Base-by-base conservation (phyloP, 164 flowering plant genomes). In the Litsea cubeba region DNA sequence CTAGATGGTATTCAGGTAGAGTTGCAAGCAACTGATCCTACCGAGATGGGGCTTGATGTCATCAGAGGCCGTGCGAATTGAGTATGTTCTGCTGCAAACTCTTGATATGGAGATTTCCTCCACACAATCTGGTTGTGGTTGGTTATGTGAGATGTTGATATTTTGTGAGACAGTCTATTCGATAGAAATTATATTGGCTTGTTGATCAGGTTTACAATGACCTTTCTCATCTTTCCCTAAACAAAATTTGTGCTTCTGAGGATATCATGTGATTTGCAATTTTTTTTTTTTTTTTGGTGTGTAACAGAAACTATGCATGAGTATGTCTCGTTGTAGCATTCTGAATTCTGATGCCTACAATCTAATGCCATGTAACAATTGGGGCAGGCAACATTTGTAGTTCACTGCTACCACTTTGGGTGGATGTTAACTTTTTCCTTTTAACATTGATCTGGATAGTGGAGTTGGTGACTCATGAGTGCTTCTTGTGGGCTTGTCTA, bases 1-100 rank as follows among this genome's bases (percentile, higher is more conserved):
- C 78, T 83, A 2, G 81, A 85, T 71, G 87, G 87, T 5, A 81
- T 84, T 71, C 87, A 84, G 68, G 78, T 83, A n/a, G 87, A 84
- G 76, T 69, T 84, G 78, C 85, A 84, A 70, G 87, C 85, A 17
- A 85, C 87, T 25, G 87, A 85, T 76, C 84, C 87, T 46, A 81
- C 81, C 71, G 87, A 85, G 76, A 78, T 85, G 79, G 82, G 82
- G 28, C 82, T 85, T 75, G 87, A 85, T 72, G 84, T 85, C 68
- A 74, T 85, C 26, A 79, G 76, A 71, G 77, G 82, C 73, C 86
- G 86, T 60, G 84, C 80, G 51, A 78, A 25, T 72, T 82, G 78
- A 83, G 77, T 68, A 66, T 46, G 63, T 63, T 60, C 26, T 40
- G 35, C 11, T 40, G 46, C 10, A 50, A 23, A 49, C 71, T 28